A percentile compares a stretch with the other conserved stretches of the same genome.
Evolutionary conservation across 1,284 basidiomycete species (phyloP).

Genomic region (Boletus holoroseus): DNA sequence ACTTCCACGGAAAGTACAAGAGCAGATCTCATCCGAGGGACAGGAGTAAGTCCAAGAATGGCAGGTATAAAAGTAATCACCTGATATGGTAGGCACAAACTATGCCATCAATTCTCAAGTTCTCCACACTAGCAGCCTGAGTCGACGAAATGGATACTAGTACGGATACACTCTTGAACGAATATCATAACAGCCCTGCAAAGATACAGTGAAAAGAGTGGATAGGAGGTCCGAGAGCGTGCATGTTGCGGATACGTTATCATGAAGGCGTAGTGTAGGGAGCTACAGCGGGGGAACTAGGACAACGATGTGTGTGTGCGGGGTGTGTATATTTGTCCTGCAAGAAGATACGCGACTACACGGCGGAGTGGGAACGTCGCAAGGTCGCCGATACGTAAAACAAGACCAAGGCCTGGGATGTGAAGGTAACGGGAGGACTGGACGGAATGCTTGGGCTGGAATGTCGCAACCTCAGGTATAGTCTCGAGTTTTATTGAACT

Average conservation of each 20-base stretch:
- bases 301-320: slow-evolving; percentile 11
- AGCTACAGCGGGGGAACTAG: slow-evolving; percentile 15
- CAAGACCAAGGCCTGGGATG: slow-evolving; percentile 28
- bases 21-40: slow-evolving; percentile 9
- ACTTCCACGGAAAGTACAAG: slow-evolving; percentile 29
- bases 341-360: slow-evolving; percentile 23
- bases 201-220: slow-evolving; percentile 11
- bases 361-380: slow-evolving; percentile 29
- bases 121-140: not conserved
- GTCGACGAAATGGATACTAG: slow-evolving; percentile 10
- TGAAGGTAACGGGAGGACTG: slow-evolving; percentile 15
- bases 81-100: slow-evolving; percentile 28
- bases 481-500: slow-evolving; percentile 31
- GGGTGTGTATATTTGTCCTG: slow-evolving; percentile 25
- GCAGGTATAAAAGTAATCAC: slow-evolving; percentile 30
- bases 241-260: slow-evolving; percentile 10
- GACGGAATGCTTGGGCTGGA: slow-evolving; percentile 26
- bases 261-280: not conserved
- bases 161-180: slow-evolving; percentile 19
- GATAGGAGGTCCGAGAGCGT: slow-evolving; percentile 7
- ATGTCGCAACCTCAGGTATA: slow-evolving; percentile 31
- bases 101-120: slow-evolving; percentile 1
- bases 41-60: slow-evolving; percentile 19
- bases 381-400: slow-evolving; percentile 28
- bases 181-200: slow-evolving; percentile 8